A percentile compares a stretch with the other conserved stretches of the same genome.
phyloP scores from a whole-genome alignment of 768 basidiomycete species.

The Hygrophorus russula region DNA sequence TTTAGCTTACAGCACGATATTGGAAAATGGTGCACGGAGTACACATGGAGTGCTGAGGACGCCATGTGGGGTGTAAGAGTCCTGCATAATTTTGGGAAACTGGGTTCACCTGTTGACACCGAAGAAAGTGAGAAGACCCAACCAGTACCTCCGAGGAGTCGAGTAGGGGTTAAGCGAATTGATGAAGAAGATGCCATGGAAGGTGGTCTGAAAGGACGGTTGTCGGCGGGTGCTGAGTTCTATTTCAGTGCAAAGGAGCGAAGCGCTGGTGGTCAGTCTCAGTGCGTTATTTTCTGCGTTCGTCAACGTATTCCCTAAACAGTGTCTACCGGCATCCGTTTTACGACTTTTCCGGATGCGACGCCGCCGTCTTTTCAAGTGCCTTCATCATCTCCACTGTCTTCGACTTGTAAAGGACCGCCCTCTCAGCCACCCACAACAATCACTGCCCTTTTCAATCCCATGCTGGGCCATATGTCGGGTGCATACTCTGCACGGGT shows the following conservation, averaged over 20 bases:
- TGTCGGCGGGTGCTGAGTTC: conserved; percentile 87
- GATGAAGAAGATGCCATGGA: conserved; percentile 93
- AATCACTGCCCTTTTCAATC: conserved; percentile 90
- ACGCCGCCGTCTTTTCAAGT: conserved; percentile 55
- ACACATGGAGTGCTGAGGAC: conserved; percentile 89
- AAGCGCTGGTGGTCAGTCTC: conserved; percentile 74
- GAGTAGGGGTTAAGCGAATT: conserved; percentile 53
- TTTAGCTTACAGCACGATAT: conserved; percentile 85
- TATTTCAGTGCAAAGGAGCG: conserved; percentile 91
- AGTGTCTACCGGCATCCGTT: conserved; percentile 94
- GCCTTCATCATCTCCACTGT: conserved; percentile 25
- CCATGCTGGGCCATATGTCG: conserved; percentile 90
- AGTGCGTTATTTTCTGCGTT: neutral
- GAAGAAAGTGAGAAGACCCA: conserved; percentile 22
- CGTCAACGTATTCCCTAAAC: conserved; percentile 2
- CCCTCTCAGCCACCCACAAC: conserved; percentile 83
- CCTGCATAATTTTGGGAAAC: conserved; percentile 85
- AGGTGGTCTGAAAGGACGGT: conserved; percentile 80
- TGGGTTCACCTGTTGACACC: conserved; percentile 27
- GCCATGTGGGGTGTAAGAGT: conserved; percentile 86
- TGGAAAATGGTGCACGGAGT: conserved; percentile 89
- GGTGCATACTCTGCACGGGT: conserved; percentile 86
- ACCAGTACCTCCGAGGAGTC: conserved; percentile 13
- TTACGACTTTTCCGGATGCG: conserved; percentile 81
- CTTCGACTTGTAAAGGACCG: conserved; percentile 20